Conservation (phyloP, 2,329 filamentous ascomycete genomes). For the Akanthomyces muscarius region DNA sequence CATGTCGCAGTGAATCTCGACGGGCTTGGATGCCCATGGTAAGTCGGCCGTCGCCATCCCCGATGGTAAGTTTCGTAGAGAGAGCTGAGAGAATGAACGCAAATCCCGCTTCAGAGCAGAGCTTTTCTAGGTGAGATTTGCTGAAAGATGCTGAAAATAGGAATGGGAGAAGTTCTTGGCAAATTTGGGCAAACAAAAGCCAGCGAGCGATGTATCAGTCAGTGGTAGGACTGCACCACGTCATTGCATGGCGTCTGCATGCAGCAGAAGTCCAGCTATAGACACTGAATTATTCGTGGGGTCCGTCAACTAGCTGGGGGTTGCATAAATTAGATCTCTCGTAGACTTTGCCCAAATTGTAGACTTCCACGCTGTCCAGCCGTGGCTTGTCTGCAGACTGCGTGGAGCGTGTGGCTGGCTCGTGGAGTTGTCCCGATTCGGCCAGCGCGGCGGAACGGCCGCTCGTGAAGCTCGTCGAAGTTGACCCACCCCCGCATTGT, state of each 20-base stretch:
- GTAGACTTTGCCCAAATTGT: neutral
- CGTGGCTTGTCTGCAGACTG: neutral
- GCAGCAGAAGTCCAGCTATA: too few relatives aligned
- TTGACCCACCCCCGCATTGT: neutral
- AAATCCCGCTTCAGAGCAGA: too few relatives aligned
- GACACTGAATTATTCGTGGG: neutral
- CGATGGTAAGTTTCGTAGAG: neutral
- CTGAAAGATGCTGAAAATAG: too few relatives aligned
- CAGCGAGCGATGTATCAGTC: neutral
- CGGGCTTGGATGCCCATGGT: neutral
- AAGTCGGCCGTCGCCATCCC: neutral
- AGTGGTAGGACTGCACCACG: too few relatives aligned
- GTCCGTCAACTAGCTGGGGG: neutral
- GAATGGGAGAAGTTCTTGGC: too few relatives aligned
- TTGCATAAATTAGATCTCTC: neutral
- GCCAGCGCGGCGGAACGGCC: neutral
- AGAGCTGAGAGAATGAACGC: too few relatives aligned
- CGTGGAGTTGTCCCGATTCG: neutral
- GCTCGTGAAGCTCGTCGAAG: neutral
- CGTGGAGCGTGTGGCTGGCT: neutral
- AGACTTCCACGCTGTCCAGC: neutral
- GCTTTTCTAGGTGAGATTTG: too few relatives aligned
- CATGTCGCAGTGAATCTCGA: conserved; percentile 14
- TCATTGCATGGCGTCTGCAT: too few relatives aligned
- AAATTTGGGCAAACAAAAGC: neutral